phyloP scores from a whole-genome alignment of 192 early-diverging fungal species.

The Backusella westeae region DNA sequence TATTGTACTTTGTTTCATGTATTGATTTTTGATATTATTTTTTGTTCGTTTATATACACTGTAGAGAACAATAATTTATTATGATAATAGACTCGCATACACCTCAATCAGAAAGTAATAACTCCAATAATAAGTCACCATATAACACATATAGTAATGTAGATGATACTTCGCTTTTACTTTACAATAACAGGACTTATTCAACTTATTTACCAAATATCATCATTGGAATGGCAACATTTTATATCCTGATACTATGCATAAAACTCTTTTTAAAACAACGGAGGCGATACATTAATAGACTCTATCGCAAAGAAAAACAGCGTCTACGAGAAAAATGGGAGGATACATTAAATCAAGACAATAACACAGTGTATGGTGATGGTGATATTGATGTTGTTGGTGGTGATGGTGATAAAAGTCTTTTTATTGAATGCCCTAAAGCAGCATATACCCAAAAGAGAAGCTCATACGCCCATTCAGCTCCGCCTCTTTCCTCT shows the following conservation, averaged over 20 bases:
- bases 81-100: slow-evolving; percentile 1
- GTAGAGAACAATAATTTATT: neutral
- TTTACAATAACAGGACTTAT: slow-evolving; percentile 4
- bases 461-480: neutral
- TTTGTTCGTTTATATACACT: neutral
- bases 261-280: neutral
- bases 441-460: neutral
- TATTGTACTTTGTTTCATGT: neutral
- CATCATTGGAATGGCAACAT: neutral
- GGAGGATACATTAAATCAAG: neutral
- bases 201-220: neutral
- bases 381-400: neutral
- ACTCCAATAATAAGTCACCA: neutral
- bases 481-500: neutral
- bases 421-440: neutral
- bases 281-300: neutral
- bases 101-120: neutral
- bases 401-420: neutral
- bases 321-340: neutral
- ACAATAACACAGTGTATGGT: neutral
- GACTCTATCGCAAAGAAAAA: neutral
- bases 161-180: neutral
- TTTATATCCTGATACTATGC: neutral
- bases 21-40: neutral
- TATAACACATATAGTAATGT: neutral